Conservation (phyloP, 768 basidiomycete genomes). For the Auricularia sp. region DNA sequence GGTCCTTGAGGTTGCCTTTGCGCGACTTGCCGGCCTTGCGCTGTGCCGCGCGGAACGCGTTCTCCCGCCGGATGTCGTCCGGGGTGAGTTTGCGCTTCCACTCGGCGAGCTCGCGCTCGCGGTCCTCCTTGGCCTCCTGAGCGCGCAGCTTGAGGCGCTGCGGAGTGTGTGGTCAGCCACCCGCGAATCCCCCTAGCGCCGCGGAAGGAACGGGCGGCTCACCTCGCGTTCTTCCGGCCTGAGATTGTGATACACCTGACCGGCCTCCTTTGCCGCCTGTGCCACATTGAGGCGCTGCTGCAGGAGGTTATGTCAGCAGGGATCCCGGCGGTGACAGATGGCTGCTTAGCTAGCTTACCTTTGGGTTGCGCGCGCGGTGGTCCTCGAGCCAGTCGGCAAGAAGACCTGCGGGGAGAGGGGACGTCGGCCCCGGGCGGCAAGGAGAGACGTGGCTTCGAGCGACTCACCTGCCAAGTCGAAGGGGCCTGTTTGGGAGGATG, state of each 20-base stretch:
- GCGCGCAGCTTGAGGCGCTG: slow-evolving; percentile 83
- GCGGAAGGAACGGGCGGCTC: slow-evolving; percentile 15
- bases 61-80: slow-evolving; percentile 91
- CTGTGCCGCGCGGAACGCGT: slow-evolving; percentile 81
- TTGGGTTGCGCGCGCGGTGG: slow-evolving; percentile 19
- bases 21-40: slow-evolving; percentile 87
- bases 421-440: not conserved
- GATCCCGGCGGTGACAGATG: not conserved
- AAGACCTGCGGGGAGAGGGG: slow-evolving; percentile 38
- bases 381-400: slow-evolving; percentile 90
- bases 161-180: not conserved
- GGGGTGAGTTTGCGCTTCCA: slow-evolving; percentile 82
- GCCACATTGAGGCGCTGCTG: slow-evolving; percentile 81
- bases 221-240: slow-evolving; percentile 79
- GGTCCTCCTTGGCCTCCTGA: slow-evolving; percentile 71
- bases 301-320: slow-evolving; percentile 10
- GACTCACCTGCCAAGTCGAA: slow-evolving; percentile 70
- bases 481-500: slow-evolving; percentile 86
- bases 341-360: not conserved
- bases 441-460: not conserved
- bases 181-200: not conserved
- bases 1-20: slow-evolving; percentile 92
- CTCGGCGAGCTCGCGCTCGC: slow-evolving; percentile 69
- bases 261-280: slow-evolving; percentile 90
- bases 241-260: slow-evolving; percentile 76